Evolutionary conservation across 1,284 basidiomycete species (phyloP), one percentile per base, ranked within the genome.

Genomic region (Ceraceosorus bombacis): DNA sequence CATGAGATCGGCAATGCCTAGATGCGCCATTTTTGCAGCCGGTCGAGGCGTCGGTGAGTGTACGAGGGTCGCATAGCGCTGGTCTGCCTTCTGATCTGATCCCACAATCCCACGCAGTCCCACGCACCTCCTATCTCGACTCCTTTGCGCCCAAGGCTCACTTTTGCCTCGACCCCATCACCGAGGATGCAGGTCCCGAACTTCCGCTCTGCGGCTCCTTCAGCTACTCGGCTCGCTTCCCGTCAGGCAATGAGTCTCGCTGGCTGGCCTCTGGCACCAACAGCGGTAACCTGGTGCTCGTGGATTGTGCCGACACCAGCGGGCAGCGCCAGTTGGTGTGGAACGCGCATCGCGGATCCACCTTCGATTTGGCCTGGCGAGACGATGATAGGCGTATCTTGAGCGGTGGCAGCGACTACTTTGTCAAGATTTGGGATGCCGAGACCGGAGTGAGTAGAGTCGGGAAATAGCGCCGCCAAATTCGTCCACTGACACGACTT

Each of bases 221-320:
- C 43, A 46, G 43, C 43, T 10, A 61, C 5, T 10, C 56, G 5
- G 40, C 56, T 64, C 67, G 27, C 58, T 65, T 51, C 58, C 65
- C 6, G 64, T 63, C 56, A 36, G 58, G 63, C 50, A 67, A 63
- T 2, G 56, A 61, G 2, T 61, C 71, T 13, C 72, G 71, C 55
- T 74, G 71, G 65, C 68, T 77, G 2, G 75, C 75, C 1, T 69
- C 73, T 0, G 75, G 75, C 39, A 70, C 72, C 57, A 73, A 76
- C 60, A 71, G 74, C 51, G 74, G 75, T 5, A 64, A 69, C 12
- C 62, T 77, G 51, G 64, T 66, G 5, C 65, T 77, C 4, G 54
- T 76, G 57, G 65, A 77, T 54, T 73, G 9, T 53, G 64, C 37
- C 63, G 65, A 27, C 64, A 68, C 58, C 64, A 40, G 10, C 37